Conservation (phyloP, 192 early-diverging fungal genomes). For the Obelidium mucronatum region DNA sequence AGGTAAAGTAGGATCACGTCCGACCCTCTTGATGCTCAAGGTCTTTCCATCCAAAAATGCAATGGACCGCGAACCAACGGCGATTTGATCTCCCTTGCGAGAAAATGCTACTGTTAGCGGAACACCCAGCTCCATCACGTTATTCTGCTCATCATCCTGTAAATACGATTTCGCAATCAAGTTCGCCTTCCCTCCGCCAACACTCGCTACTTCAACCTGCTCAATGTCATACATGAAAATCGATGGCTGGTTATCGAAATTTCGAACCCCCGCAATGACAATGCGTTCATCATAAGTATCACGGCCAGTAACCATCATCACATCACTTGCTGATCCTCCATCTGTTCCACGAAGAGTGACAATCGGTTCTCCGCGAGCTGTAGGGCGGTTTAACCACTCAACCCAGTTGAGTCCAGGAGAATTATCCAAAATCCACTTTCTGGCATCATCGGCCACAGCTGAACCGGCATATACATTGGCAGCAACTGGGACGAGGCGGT, state of each 20-base stretch:
- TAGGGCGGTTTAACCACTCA: conserved; percentile 39
- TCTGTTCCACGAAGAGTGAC: conserved; percentile 41
- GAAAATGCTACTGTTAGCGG: conserved; percentile 26
- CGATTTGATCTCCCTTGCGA: conserved; percentile 18
- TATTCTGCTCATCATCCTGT: neutral
- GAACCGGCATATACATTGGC: conserved; percentile 38
- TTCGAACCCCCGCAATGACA: conserved; percentile 33
- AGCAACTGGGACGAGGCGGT: conserved; percentile 36
- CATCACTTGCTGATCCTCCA: conserved; percentile 24
- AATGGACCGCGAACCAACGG: conserved; percentile 27
- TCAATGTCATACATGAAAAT: conserved; percentile 36
- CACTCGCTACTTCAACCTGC: conserved; percentile 25
- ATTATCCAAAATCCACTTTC: conserved; percentile 30
- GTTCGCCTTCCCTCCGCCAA: conserved; percentile 30
- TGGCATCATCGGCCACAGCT: conserved; percentile 39
- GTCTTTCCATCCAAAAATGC: conserved; percentile 23
- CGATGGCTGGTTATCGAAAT: conserved; percentile 28
- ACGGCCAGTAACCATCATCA: conserved; percentile 34
- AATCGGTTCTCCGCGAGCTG: conserved; percentile 39
- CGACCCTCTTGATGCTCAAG: conserved; percentile 24
- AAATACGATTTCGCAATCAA: conserved; percentile 29
- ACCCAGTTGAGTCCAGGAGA: conserved; percentile 40
- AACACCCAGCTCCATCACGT: conserved; percentile 25
- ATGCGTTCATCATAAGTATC: conserved; percentile 40
- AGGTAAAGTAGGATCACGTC: conserved; percentile 28